Evolutionary conservation across 2,329 filamentous ascomycete genomes (phyloP), one percentile per base, ranked within the genome.

Genomic region (Colletotrichum viniferum): DNA sequence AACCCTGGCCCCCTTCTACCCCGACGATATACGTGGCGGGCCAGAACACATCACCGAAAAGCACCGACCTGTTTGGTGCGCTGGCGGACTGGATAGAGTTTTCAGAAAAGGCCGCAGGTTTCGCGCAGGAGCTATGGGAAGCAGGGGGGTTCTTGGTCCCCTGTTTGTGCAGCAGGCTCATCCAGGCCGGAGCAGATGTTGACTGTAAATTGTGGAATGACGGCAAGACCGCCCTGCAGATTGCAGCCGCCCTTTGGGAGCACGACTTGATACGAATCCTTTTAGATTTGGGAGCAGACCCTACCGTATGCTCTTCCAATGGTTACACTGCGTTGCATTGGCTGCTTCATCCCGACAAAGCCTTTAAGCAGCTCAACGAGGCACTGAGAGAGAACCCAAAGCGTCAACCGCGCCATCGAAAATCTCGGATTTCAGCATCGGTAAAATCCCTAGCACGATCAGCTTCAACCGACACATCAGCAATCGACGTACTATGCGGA

Each of bases 331-430:
- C 26, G 5, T 24, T 66, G 24, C 63, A 66, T 14, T 66, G 4
- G 96, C 95, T 7, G 93, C 93, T 68, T 96, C 90, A 83, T 98
- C 95, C 96, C 96, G 63, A 66, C 10, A 21, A 34, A 18, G 7
- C 38, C 3, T 9, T 18, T 16, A 36, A 98, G 78, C 26, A n/a
- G 30, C 60, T 63, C 36, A 55, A 52, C 2, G 21, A 16, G 38
- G 32, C 34, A 32, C 36, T 48, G 8, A 66, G 36, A 24, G 16
- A 30, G 4, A 5, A 24, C 16, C 16, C 30, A 13, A 55, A 48
- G 63, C 10, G 18, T 7, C 36, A 34, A 14, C 63, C 24, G 24
- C 63, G 36, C 5, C 36, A 10, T 66, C 63, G 12, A 2, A 66
- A 52, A 36, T 66, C 63, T 8, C 36, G 26, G 2, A 55, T 66